Evolutionary conservation across 305 asterid genomes (phyloP).

Genomic region (Fraxinus sp.): DNA sequence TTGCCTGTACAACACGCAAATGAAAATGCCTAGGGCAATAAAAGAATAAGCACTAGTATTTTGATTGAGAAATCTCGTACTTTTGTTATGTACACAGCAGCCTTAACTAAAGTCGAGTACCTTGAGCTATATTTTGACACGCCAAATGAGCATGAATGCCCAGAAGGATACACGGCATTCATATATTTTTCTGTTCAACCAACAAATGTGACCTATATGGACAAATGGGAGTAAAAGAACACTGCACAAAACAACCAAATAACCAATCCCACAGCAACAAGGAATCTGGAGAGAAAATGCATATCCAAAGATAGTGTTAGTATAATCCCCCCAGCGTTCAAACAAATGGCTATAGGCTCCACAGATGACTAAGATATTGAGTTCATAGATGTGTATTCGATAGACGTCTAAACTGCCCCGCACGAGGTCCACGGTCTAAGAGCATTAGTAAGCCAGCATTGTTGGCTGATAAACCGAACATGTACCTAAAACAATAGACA

Average conservation of each 20-base stretch:
- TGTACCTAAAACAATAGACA: conserved; percentile 53
- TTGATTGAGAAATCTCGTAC: conserved; percentile 29
- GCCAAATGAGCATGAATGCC: conserved; percentile 24
- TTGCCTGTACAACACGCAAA: background rate
- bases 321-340: conserved; percentile 21
- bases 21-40: background rate
- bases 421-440: conserved; percentile 64
- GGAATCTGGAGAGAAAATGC: conserved; percentile 26
- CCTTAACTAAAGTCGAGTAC: conserved; percentile 24
- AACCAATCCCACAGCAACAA: conserved; percentile 34
- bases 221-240: conserved; percentile 34
- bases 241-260: conserved; percentile 41
- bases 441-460: conserved; percentile 74
- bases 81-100: conserved; percentile 43
- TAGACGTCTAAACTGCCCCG: conserved; percentile 58
- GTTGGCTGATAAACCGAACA: conserved; percentile 64
- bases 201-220: conserved; percentile 28
- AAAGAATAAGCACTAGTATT: background rate
- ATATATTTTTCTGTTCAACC: conserved; percentile 28
- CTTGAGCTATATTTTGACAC: conserved; percentile 39
- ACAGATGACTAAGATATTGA: conserved; percentile 24
- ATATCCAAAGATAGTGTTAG: conserved; percentile 22
- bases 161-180: background rate
- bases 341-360: conserved; percentile 27
- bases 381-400: conserved; percentile 43